phyloP scores from a whole-genome alignment of 2,329 filamentous ascomycete species.

The Phialemonium atrogriseum region DNA sequence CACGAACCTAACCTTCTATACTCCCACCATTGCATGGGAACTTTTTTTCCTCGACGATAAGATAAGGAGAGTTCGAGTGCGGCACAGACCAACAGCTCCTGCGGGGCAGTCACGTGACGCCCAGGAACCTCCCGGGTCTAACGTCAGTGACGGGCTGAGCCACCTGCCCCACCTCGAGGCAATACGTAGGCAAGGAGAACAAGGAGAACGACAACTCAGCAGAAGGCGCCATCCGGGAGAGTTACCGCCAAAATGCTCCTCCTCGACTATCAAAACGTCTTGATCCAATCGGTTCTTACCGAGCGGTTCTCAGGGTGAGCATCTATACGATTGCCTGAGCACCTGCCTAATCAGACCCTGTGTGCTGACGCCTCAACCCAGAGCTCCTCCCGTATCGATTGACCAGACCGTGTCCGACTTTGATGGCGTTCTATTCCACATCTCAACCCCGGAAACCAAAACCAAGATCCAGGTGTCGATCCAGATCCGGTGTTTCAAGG shows the following conservation, averaged over 20 bases:
- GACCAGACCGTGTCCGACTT: constrained; percentile 99
- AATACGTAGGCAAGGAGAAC: constrained; percentile 1
- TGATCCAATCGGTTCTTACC: constrained; percentile 92
- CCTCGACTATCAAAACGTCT: constrained; percentile 96
- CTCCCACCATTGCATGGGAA: constrained; percentile 8
- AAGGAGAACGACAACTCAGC: constrained; percentile 1
- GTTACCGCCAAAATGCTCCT: constrained; percentile 61
- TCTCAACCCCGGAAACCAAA: constrained; percentile 91
- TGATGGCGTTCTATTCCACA: constrained; percentile 96
- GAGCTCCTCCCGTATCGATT: constrained; percentile 77
- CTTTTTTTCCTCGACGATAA: constrained; percentile 20
- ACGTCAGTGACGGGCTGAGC: constrained; percentile 1
- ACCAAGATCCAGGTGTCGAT: constrained; percentile 92
- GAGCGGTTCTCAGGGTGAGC: constrained; percentile 84
- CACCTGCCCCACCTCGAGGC: constrained; percentile 4
- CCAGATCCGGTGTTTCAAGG: constrained; percentile 87
- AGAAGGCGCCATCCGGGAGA: constrained; percentile 7
- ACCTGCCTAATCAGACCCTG: constrained; percentile 16
- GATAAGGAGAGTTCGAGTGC: constrained; percentile 15
- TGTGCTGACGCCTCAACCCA: constrained; percentile 34
- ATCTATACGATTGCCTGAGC: constrained; percentile 9
- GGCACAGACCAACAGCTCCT: too few relatives aligned
- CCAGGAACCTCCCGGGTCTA: background rate
- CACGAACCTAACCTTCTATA: too few relatives aligned
- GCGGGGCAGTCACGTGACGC: constrained; percentile 4